Evolutionary conservation across 768 basidiomycete species (phyloP), one percentile per base, ranked within the genome.

Genomic region (Arthromyces matolae): DNA sequence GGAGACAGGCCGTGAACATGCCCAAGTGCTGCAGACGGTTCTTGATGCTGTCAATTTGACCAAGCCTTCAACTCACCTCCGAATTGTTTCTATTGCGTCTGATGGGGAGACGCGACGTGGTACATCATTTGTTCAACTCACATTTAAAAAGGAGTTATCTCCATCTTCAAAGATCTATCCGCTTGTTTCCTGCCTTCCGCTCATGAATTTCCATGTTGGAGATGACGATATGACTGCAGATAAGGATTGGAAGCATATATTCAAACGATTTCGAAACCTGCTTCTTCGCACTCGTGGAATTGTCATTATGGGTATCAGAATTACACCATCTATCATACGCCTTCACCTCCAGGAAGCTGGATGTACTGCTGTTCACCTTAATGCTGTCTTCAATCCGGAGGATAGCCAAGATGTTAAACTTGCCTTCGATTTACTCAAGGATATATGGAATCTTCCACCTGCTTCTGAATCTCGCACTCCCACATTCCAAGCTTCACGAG

Each of bases 191-290:
- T 34, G 34, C 1, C 50, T 69, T 4, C 33, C 4, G 1, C 44
- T 66, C 9, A 49, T 69, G 42, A 60, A 69, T 42, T 43, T 61
- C 4, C 22, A 47, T 4, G 63, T 65, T n/a, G 67, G 69, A 5
- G 60, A 62, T 34, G 61, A 70, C 42, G 67, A 70, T 47, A 9
- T 69, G 14, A 69, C 68, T 3, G 46, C 49, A 6, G 68, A 71
- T 40, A 69, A 67, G 37, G 69, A 70, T 47, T 62, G 43, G 22
- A 67, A 68, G 42, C 69, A 71, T 46, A 49, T 68, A 28, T 48
- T 69, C 42, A 70, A 71, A 52, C 55, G 62, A 3, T 37, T 60
- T 10, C 55, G 66, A 1, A 68, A 68, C 47, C 44, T 60, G 22
- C 22, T 60, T 10, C 47, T 71, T 7, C 57, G 65, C 8, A n/a